Evolutionary conservation across 2,329 filamentous ascomycete genomes (phyloP).

Genomic region (Camillea tinctor): DNA sequence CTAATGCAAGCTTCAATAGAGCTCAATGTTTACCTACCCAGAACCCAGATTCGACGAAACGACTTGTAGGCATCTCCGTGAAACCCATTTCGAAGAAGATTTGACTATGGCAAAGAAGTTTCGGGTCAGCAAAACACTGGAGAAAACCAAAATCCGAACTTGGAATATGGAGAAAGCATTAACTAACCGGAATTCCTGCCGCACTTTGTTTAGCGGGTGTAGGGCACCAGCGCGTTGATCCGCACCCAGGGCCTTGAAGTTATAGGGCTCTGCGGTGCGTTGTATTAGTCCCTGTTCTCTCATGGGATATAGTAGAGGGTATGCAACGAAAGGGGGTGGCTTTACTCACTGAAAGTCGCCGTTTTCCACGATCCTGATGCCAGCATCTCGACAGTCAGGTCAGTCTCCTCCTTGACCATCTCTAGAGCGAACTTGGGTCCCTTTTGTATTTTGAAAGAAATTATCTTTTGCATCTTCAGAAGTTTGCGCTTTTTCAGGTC

Average conservation of each 20-base stretch:
- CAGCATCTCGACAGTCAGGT: conserved; percentile 92
- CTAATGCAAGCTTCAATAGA: background rate
- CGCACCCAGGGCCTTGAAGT: conserved; percentile 54
- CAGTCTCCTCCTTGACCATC: conserved; percentile 90
- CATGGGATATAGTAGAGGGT: background rate
- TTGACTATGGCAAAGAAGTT: conserved; percentile 35
- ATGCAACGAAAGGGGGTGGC: background rate
- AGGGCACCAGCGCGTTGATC: conserved; percentile 61
- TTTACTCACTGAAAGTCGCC: conserved; percentile 65
- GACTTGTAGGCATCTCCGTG: conserved; percentile 86
- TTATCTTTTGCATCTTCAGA: conserved; percentile 77
- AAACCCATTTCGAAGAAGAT: conserved; percentile 99
- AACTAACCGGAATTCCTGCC: conserved; percentile 74
- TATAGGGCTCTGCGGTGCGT: conserved; percentile 51
- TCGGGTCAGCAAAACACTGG: background rate
- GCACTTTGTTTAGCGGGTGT: conserved; percentile 86
- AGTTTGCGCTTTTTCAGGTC: conserved; percentile 94
- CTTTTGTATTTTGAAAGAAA: conserved; percentile 81
- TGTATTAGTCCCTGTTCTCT: background rate
- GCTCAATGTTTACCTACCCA: conserved; percentile 50
- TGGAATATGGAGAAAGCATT: background rate
- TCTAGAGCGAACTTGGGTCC: conserved; percentile 85
- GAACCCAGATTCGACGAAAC: conserved; percentile 85
- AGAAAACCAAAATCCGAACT: background rate
- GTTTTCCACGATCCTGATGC: conserved; percentile 87